Base-by-base conservation (phyloP, 495 filamentous ascomycete genomes). In the Penicillium goetzii region DNA sequence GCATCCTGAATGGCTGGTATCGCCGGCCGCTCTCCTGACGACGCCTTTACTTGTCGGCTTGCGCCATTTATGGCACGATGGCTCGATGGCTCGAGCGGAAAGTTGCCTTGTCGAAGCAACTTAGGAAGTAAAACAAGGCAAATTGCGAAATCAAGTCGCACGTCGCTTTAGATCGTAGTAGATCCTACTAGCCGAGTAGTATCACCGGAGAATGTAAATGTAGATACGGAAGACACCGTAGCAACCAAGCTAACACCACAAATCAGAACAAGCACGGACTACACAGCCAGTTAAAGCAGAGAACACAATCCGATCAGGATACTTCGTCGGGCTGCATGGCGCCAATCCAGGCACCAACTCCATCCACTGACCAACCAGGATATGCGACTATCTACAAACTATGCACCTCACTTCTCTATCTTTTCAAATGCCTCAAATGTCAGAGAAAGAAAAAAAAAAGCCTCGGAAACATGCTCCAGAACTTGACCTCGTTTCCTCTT, bases 391-490 rank as follows among this genome's bases (percentile, higher is more conserved):
- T 47, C 43, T 25, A 47, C 43, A 23, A 8, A 5, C 6, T 19
- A 19, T 2, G 4, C 19, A 0, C 28, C 28, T 30, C 21, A 19
- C 41, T 43, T 43, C n/a, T n/a, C 43, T 47, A 12, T 47, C 43
- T 25, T 11, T 47, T n/a, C n/a, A n/a, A n/a, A 32, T 32, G 30
- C 30, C 9, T 47, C 21, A 25, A 10, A 47, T 47, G 19, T 23
- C 3, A 25, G n/a, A 43, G 15, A 43, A 11, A 38, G 10, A 23
- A 47, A 43, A 40, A 19, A 34, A 40, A 47, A 47, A 23, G 19
- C 43, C 43, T 47, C 43, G 43, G 43, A 47, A 47, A 47, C 21
- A 11, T 47, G 19, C 43, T 47, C 43, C 43, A 47, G 43, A 47
- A 9, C 21, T 47, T 10, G 43, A 47, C 43, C 43, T 47, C 43